These are phyloP conservation scores for Ophiostoma perfectum DNA, from an alignment of 2,329 filamentous ascomycete genomes.

Conservation along the genomic window DNA sequence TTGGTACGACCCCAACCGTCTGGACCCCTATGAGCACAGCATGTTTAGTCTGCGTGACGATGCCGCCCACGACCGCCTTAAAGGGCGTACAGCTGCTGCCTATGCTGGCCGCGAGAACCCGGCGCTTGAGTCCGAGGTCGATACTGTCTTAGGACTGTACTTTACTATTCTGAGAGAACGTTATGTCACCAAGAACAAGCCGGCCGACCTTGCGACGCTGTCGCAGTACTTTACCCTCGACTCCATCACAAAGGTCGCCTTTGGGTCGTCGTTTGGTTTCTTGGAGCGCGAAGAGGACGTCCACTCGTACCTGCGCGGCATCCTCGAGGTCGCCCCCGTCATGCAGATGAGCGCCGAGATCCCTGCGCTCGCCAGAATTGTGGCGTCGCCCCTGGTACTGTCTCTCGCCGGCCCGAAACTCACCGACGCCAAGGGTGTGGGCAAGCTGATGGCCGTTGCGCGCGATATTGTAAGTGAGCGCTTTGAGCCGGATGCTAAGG, in stretches of 20 bases:
- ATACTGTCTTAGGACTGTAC: conserved; percentile 26
- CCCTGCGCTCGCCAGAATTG: conserved; percentile 32
- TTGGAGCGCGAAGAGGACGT: conserved; percentile 40
- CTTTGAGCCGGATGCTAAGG: conserved; percentile 21
- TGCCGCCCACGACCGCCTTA: conserved; percentile 31
- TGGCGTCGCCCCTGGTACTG: conserved; percentile 30
- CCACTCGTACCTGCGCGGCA: conserved; percentile 40
- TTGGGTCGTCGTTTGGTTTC: conserved; percentile 44
- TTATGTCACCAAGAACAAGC: conserved; percentile 21
- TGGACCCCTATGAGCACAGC: conserved; percentile 45
- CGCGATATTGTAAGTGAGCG: conserved; percentile 27
- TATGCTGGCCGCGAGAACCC: conserved; percentile 32
- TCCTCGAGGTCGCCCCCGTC: conserved; percentile 36
- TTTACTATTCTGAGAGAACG: conserved; percentile 25
- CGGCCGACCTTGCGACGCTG: conserved; percentile 42
- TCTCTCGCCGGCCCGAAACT: conserved; percentile 34
- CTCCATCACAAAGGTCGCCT: conserved; percentile 44
- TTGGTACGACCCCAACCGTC: conserved; percentile 43
- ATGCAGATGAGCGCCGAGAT: conserved; percentile 39
- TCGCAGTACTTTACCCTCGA: conserved; percentile 48
- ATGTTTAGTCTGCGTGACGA: conserved; percentile 41
- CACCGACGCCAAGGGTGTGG: conserved; percentile 30
- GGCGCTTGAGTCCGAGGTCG: conserved; percentile 29
- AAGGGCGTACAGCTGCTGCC: conserved; percentile 28
- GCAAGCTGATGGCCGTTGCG: conserved; percentile 29